Conservation (phyloP, 1,284 basidiomycete species). For the Cryptococcus deneoformans region DNA sequence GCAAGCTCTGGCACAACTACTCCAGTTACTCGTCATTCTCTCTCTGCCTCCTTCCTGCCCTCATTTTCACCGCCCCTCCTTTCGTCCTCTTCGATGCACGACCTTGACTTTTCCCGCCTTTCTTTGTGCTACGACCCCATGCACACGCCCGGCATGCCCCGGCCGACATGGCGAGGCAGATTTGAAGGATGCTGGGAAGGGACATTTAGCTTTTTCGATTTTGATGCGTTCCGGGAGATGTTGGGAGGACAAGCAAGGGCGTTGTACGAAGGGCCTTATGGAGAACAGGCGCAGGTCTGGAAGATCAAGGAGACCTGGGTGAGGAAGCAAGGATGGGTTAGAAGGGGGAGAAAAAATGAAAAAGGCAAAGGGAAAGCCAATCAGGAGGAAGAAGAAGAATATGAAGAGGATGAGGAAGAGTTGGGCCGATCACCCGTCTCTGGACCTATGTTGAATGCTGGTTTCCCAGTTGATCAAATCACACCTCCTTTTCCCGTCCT, state of each 20-base stretch:
- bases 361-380: constrained; percentile 11
- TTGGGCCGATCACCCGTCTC: constrained; percentile 11
- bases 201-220: constrained; percentile 55
- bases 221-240: constrained; percentile 54
- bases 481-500: constrained; percentile 21
- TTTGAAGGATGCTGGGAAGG: constrained; percentile 57
- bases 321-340: constrained; percentile 20
- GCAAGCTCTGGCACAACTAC: no score
- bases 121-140: constrained; percentile 49
- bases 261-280: constrained; percentile 54
- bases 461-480: constrained; percentile 36
- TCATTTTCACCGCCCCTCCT: constrained; percentile 7
- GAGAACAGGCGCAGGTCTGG: constrained; percentile 58
- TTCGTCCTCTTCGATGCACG: constrained; percentile 14
- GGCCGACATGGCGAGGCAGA: constrained; percentile 47
- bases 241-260: constrained; percentile 43
- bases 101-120: constrained; percentile 45
- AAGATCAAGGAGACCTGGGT: constrained; percentile 54
- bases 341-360: constrained; percentile 27
- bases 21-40: neutral
- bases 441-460: constrained; percentile 45
- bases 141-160: constrained; percentile 45
- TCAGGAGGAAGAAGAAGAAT: constrained; percentile 5
- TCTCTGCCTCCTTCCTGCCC: constrained; percentile 1
- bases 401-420: neutral